Base-by-base conservation (phyloP, 306 rosid species). In the Luffa acutangula region DNA sequence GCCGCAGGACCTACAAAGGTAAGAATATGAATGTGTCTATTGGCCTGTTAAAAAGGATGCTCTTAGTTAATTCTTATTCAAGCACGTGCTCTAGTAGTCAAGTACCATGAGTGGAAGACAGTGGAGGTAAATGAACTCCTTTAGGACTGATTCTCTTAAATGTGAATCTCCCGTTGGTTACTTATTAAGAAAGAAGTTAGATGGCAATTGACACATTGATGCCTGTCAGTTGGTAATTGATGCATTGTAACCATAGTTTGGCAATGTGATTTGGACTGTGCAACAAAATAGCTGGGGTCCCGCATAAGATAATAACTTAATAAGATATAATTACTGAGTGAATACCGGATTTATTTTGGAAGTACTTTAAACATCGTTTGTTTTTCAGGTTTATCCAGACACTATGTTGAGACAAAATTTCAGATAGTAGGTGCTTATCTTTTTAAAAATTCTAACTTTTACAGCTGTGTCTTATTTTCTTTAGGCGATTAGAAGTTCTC, bases 1-100 rank as follows among this genome's bases (percentile, higher is more conserved):
- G 89, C 88, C 51, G 91, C 89, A 21, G 97, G 97, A 81, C 97
- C 96, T 42, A 81, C 94, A 75, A 89, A 85, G 96, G 96, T 93
- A 82, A 82, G 62, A 62, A 39, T 82, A 52, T 77, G 39, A 69
- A 73, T 18, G 18, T 67, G 51, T 37, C 56, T 43, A 79, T n/a
- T 53, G 31, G 67, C 83, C 75, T 73, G 63, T 18, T 15, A 31
- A 53, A 6, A 41, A 11, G 5, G 21, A 15, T 45, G 65, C 31
- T 52, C 41, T 49, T 77, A 25, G 80, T 67, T 53, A 73, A 20
- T 58, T 71, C 6, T 66, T 72, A 25, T 33, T 33, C 43, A 17
- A 65, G 17, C 9, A 11, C 46, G 31, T 74, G 41, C 78, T 73
- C 56, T 49, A 31, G 78, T 74, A 74, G 78, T 72, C 60, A 33